Percentiles rank a stretch among this genome's conserved stretches.
These are phyloP conservation scores for Fusarium torulosum DNA, from an alignment of 2,329 filamentous ascomycete species.

Conservation along the genomic window DNA sequence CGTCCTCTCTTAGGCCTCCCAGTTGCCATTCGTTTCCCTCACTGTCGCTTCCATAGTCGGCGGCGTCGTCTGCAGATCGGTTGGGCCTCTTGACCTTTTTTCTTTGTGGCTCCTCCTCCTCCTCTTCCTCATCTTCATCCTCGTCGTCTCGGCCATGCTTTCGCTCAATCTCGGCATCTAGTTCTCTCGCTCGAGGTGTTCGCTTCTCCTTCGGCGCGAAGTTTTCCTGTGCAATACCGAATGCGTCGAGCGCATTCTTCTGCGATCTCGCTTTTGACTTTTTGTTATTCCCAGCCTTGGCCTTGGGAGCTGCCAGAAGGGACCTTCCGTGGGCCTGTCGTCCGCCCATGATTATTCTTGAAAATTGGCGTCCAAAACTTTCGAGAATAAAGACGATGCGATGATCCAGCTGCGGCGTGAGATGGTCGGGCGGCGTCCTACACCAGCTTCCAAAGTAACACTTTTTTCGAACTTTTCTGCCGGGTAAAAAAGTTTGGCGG, in stretches of 20 bases:
- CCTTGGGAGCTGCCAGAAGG: conserved; percentile 57
- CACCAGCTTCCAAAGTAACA: conserved; percentile 1
- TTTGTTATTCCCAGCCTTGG: conserved; percentile 49
- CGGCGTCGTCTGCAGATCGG: conserved; percentile 59
- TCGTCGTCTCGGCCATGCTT: conserved; percentile 61
- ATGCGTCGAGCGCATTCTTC: conserved; percentile 68
- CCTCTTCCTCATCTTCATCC: conserved; percentile 63
- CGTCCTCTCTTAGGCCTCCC: conserved; percentile 69
- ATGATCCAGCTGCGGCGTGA: conserved; percentile 35
- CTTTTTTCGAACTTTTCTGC: conserved; percentile 49
- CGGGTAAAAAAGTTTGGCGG: conserved; percentile 47
- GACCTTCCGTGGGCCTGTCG: conserved; percentile 70
- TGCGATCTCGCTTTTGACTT: conserved; percentile 64
- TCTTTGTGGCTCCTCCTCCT: conserved; percentile 58
- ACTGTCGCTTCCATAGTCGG: conserved; percentile 84
- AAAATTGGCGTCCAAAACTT: conserved; percentile 3
- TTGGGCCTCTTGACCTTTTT: conserved; percentile 59
- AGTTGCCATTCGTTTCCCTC: conserved; percentile 89
- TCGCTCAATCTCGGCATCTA: conserved; percentile 61
- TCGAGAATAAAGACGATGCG: conserved; percentile 22
- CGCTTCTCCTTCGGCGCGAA: conserved; percentile 62
- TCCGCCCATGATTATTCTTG: conserved; percentile 63
- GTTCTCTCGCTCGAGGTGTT: conserved; percentile 64
- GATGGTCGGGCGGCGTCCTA: neutral
- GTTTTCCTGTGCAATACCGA: conserved; percentile 68